A percentile compares a stretch with the other conserved stretches of the same genome.
Conservation (phyloP, 805 yeast genomes). For the Kluyveromyces aestuarii region DNA sequence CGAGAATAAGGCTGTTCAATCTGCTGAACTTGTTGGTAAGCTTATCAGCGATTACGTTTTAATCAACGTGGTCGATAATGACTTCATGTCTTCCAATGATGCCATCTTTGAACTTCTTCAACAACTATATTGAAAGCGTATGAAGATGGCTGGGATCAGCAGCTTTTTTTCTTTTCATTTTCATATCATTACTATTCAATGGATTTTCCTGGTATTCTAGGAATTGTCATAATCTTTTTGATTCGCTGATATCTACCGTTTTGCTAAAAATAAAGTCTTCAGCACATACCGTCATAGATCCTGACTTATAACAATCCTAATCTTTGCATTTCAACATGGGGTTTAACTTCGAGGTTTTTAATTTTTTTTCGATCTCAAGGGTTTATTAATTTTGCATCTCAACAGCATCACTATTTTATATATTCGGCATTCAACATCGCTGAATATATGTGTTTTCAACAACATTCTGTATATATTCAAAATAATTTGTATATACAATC, state of each 20-base stretch:
- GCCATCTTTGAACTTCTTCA: constrained; percentile 47
- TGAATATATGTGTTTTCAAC: constrained; percentile 1
- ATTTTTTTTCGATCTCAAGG: neutral
- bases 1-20: constrained; percentile 26
- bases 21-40: constrained; percentile 16
- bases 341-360: constrained; percentile 2
- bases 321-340: constrained; percentile 20
- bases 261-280: neutral
- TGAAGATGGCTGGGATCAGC: too few relatives aligned
- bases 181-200: neutral
- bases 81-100: constrained; percentile 46
- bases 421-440: constrained; percentile 2
- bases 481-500: neutral
- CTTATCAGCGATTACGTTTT: constrained; percentile 52
- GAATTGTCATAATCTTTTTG: neutral
- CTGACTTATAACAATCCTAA: neutral
- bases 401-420: neutral
- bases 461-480: neutral
- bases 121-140: constrained; percentile 5
- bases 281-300: neutral
- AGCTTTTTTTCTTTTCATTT: neutral
- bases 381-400: neutral
- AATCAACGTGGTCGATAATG: constrained; percentile 87
- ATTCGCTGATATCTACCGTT: neutral
- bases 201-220: neutral